These are phyloP conservation scores for Erigeron canadensis DNA, from an alignment of 129 eudicot species.

Conservation along the genomic window DNA sequence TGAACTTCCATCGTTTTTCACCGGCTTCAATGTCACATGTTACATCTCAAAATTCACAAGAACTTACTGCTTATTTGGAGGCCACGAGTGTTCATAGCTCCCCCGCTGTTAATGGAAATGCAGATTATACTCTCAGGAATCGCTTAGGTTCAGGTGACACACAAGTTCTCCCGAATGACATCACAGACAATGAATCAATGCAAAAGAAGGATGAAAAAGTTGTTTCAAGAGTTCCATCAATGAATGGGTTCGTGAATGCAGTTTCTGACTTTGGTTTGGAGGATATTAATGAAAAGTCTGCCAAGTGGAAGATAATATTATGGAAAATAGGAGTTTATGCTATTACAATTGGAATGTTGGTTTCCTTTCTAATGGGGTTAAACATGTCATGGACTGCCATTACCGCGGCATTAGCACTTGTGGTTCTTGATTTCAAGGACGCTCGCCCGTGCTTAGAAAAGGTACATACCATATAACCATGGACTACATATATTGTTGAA, in stretches of 20 bases:
- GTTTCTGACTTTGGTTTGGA: slow-evolving; percentile 24
- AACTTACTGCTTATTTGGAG: slow-evolving; percentile 34
- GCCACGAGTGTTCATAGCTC: slow-evolving; percentile 31
- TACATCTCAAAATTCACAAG: slow-evolving; percentile 47
- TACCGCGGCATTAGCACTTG: slow-evolving; percentile 91
- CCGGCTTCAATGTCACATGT: slow-evolving; percentile 90
- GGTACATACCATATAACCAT: slow-evolving; percentile 34
- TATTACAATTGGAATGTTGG: slow-evolving; percentile 79
- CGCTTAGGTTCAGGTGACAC: slow-evolving; percentile 40
- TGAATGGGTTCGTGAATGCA: slow-evolving; percentile 32
- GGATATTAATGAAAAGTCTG: slow-evolving; percentile 38
- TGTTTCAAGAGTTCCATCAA: slow-evolving; percentile 32
- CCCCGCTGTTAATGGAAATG: slow-evolving; percentile 30
- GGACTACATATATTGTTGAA: neutral
- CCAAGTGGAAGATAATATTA: slow-evolving; percentile 55
- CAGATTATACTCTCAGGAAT: slow-evolving; percentile 46
- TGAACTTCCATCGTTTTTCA: slow-evolving; percentile 69
- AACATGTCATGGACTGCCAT: slow-evolving; percentile 97
- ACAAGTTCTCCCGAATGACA: slow-evolving; percentile 46
- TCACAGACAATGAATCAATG: slow-evolving; percentile 16
- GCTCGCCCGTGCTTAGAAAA: slow-evolving; percentile 80
- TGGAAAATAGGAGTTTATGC: slow-evolving; percentile 84
- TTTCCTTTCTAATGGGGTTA: slow-evolving; percentile 66
- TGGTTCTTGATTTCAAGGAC: slow-evolving; percentile 93
- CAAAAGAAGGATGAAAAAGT: slow-evolving; percentile 33